Evolutionary conservation across 495 filamentous ascomycete genomes (phyloP), one percentile per base, ranked within the genome.

Genomic region (Xylaria bambusicola): DNA sequence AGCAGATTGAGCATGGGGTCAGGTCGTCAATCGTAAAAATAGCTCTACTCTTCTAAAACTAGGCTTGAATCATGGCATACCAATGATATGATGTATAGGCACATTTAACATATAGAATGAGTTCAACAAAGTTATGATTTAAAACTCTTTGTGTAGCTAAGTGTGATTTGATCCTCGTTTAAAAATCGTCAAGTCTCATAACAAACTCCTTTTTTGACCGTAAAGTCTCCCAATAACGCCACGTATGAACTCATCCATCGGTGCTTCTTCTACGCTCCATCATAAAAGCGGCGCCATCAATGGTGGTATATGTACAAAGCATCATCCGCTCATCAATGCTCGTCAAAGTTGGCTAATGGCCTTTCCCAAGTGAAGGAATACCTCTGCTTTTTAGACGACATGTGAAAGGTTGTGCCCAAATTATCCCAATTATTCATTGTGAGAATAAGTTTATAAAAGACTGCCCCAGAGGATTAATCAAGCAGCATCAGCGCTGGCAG

Each of bases 401-500:
- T n/a, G n/a, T n/a, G 4, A 31, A 21, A 20, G n/a, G 24, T 17
- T 20, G 24, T 31, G 45, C 35, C 35, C 2, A 12, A 27, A 27
- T 10, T 13, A 8, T 23, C 41, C 17, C 45, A 18, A 38, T 27
- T 8, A 15, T 38, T 13, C 36, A 13, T 38, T 3, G 24, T 23
- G 31, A 6, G 35, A 40, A 15, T 13, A 18, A 15, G 15, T 41
- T 23, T 38, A 21, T 38, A 20, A 29, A 29, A 12, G n/a, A 2
- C 20, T 8, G 1, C n/a, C n/a, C 3, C 36, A 29, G 21, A 9
- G 8, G 47, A 45, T 15, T 18, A 10, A 50, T 56, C 74, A 93
- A 53, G 90, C 90, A 15, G 90, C 90, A 62, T 87, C 86, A 31
- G 91, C 90, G 57, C 80, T 86, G 33, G 82, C 84, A 8, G 87